A percentile compares a stretch with the other conserved stretches of the same genome.
These are phyloP conservation scores for Physcomitrium patens DNA, from an alignment of 225 moss, liverwort and hornwort species.

Conservation along the genomic window DNA sequence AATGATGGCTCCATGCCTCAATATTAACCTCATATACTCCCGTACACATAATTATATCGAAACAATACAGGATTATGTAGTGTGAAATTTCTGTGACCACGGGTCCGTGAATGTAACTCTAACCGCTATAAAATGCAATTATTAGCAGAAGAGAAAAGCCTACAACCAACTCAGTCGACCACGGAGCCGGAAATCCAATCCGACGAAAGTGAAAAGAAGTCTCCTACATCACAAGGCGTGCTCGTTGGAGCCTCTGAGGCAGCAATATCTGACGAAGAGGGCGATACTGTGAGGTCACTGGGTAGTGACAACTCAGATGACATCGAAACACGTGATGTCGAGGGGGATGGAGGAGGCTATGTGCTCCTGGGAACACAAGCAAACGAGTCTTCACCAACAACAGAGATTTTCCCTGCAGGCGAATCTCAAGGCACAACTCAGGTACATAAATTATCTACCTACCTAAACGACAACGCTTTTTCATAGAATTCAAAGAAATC, in stretches of 20 bases:
- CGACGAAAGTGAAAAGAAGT: not conserved
- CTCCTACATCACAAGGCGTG: not conserved
- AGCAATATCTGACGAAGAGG: constrained; percentile 19
- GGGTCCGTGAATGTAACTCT: too few species aligned
- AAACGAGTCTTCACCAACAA: not conserved
- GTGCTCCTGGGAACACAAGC: constrained; percentile 16
- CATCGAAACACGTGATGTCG: constrained; percentile 18
- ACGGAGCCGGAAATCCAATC: not conserved
- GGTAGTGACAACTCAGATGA: constrained; percentile 28
- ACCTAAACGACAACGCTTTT: not conserved
- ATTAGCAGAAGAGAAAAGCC: not conserved
- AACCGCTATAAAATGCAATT: too few species aligned
- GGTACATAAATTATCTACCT: not conserved
- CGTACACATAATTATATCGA: too few species aligned
- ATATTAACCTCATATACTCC: too few species aligned
- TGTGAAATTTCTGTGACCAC: too few species aligned
- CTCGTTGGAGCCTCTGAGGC: not conserved
- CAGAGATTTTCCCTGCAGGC: not conserved
- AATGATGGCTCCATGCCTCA: too few species aligned
- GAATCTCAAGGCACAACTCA: not conserved
- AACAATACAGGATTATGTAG: too few species aligned
- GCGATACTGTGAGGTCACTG: constrained; percentile 24
- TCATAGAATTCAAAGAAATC: not conserved
- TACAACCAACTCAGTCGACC: not conserved
- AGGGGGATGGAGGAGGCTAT: constrained; percentile 22